Evolutionary conservation across 2,329 filamentous ascomycete species (phyloP).

Genomic region (Tolypocladium capitatum): DNA sequence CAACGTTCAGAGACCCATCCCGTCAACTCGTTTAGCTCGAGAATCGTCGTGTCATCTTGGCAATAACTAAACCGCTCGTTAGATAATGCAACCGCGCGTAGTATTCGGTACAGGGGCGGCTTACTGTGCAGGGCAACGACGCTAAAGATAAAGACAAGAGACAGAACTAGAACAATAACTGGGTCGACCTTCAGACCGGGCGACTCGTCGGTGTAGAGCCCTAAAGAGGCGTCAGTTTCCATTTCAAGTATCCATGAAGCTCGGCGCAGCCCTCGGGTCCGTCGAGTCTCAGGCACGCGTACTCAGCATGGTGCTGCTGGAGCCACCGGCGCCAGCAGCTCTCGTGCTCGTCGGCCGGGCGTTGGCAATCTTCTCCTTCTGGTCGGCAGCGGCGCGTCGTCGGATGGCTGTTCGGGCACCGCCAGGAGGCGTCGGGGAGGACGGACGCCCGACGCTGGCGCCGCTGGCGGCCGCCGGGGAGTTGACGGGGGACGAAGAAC

Average conservation of each 20-base stretch:
- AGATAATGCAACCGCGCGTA: conserved; percentile 4
- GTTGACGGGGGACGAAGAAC: conserved; percentile 45
- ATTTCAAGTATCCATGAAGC: neutral
- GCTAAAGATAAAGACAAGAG: conserved; percentile 96
- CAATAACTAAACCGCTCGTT: conserved; percentile 56
- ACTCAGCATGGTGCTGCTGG: conserved; percentile 97
- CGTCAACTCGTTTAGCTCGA: conserved; percentile 34
- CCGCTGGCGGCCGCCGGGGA: conserved; percentile 48
- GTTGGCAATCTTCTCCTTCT: conserved; percentile 96
- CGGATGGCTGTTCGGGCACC: conserved; percentile 92
- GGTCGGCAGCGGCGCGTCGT: conserved; percentile 86
- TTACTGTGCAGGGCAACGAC: conserved; percentile 94
- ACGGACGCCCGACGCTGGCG: conserved; percentile 60
- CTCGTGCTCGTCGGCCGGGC: conserved; percentile 82
- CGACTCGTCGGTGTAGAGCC: conserved; percentile 95
- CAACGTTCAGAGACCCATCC: neutral
- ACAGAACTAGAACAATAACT: conserved; percentile 90
- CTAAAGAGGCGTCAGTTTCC: conserved; percentile 29
- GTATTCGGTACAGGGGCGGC: conserved; percentile 15
- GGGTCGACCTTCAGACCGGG: conserved; percentile 96
- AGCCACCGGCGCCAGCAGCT: conserved; percentile 86
- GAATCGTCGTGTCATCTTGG: conserved; percentile 88
- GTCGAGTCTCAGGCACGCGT: conserved; percentile 25
- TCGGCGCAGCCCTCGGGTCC: neutral
- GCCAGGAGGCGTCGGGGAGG: conserved; percentile 80